Evolutionary conservation across 2,329 filamentous ascomycete genomes (phyloP).

Genomic region (Xylariaceae sp.): DNA sequence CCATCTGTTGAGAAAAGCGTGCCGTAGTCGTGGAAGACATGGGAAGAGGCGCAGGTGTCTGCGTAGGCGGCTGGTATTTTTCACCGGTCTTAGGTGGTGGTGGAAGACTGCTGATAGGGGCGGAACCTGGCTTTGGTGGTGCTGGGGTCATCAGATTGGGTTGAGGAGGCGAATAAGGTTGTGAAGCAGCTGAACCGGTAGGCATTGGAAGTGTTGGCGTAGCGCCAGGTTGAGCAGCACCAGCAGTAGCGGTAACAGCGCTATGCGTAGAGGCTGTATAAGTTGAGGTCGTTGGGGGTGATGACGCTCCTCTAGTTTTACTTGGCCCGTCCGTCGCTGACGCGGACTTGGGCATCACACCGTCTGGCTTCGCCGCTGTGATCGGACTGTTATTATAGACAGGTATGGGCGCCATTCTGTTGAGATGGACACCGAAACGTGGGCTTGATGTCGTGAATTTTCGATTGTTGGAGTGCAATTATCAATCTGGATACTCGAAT

Average conservation of each 20-base stretch:
- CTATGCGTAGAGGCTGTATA: slow-evolving; percentile 33
- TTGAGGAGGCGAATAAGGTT: slow-evolving; percentile 33
- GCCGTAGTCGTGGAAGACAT: slow-evolving; percentile 29
- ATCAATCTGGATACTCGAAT: background rate
- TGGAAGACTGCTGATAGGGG: slow-evolving; percentile 41
- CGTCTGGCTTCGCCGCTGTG: slow-evolving; percentile 42
- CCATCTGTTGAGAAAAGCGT: slow-evolving; percentile 45
- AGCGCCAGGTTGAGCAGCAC: slow-evolving; percentile 44
- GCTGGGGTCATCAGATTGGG: slow-evolving; percentile 46
- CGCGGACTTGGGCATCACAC: slow-evolving; percentile 30
- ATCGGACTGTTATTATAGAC: slow-evolving; percentile 56
- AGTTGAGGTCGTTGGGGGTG: slow-evolving; percentile 31
- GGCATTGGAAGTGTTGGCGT: slow-evolving; percentile 39
- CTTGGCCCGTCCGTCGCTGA: slow-evolving; percentile 13
- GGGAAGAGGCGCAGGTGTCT: slow-evolving; percentile 28
- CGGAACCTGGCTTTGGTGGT: slow-evolving; percentile 52
- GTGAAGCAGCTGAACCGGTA: slow-evolving; percentile 33
- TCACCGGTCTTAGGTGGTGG: slow-evolving; percentile 50
- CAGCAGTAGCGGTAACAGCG: slow-evolving; percentile 38
- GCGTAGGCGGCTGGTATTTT: slow-evolving; percentile 35
- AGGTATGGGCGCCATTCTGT: slow-evolving; percentile 53
- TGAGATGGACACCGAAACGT: background rate
- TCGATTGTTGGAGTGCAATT: background rate
- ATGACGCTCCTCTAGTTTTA: slow-evolving; percentile 10
- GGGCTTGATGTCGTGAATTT: background rate